Evolutionary conservation across 225 moss, liverwort and hornwort genomes (phyloP).

Genomic region (Bryoerythrophyllum caledonicum): DNA sequence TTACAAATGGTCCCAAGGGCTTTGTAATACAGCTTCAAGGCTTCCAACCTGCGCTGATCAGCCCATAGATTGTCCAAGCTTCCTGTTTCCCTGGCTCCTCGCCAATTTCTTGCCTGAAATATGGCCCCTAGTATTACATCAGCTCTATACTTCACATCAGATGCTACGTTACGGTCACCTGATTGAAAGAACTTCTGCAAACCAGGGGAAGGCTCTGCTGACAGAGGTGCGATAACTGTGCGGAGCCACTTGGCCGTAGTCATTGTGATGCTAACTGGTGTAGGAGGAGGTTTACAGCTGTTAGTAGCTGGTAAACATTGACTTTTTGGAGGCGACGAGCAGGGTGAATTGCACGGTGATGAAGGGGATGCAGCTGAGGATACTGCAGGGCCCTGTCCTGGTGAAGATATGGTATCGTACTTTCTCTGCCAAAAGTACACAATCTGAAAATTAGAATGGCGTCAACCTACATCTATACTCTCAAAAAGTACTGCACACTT

Average conservation of each 20-base stretch:
- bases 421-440: constrained; percentile 71
- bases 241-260: constrained; percentile 99
- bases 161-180: constrained; percentile 74
- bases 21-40: constrained; percentile 89
- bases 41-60: constrained; percentile 85
- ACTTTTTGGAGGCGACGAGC: constrained; percentile 77
- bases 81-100: constrained; percentile 57
- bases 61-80: constrained; percentile 81
- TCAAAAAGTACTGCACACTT: constrained; percentile 5
- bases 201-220: constrained; percentile 73
- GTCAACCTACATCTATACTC: neutral
- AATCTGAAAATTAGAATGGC: constrained; percentile 1
- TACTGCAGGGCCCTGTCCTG: constrained; percentile 64
- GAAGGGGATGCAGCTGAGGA: constrained; percentile 77
- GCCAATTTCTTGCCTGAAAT: constrained; percentile 67
- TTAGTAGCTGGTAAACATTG: constrained; percentile 45
- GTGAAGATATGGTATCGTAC: constrained; percentile 73
- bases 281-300: constrained; percentile 78
- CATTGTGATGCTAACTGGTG: constrained; percentile 97
- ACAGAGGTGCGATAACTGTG: constrained; percentile 73
- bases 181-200: constrained; percentile 71
- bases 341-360: constrained; percentile 71
- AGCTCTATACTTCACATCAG: constrained; percentile 66
- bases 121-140: constrained; percentile 74
- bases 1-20: constrained; percentile 84